These are phyloP conservation scores for Xylaria sp. DNA, from an alignment of 2,329 filamentous ascomycete species.

Conservation along the genomic window DNA sequence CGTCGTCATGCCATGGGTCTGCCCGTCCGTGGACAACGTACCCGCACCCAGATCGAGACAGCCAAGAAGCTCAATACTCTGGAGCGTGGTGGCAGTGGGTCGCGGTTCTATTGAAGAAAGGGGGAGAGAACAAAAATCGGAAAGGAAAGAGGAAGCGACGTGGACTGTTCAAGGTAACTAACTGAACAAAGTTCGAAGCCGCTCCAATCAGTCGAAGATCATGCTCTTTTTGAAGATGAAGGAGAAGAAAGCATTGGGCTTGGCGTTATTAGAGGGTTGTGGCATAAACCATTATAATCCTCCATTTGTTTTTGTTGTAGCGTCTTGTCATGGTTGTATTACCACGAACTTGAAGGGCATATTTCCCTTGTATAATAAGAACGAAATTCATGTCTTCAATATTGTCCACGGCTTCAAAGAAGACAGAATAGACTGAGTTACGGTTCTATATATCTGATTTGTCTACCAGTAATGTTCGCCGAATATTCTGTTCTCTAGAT, in stretches of 20 bases:
- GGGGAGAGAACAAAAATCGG: not conserved
- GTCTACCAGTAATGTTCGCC: not conserved
- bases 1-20: conserved; percentile 91
- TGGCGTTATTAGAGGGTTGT: conserved; percentile 35
- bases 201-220: not conserved
- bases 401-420: not conserved
- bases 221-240: not conserved
- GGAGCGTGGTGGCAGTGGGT: conserved; percentile 54
- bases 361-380: conserved; percentile 32
- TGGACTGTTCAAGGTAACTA: not conserved
- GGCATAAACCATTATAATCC: conserved; percentile 1
- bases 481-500: not conserved
- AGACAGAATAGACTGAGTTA: not conserved
- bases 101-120: conserved; percentile 22
- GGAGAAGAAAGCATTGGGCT: conserved; percentile 25
- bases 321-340: conserved; percentile 24
- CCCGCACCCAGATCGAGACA: conserved; percentile 75
- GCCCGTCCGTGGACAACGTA: conserved; percentile 90
- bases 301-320: conserved; percentile 11
- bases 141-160: not conserved
- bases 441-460: not conserved
- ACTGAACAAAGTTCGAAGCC: not conserved
- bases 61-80: conserved; percentile 71
- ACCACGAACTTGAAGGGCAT: conserved; percentile 11
- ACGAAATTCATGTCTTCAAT: conserved; percentile 20